Percentiles rank a stretch among this genome's conserved stretches.
These are phyloP conservation scores for Boletus rex-veris DNA, from an alignment of 768 basidiomycete genomes.

Conservation along the genomic window DNA sequence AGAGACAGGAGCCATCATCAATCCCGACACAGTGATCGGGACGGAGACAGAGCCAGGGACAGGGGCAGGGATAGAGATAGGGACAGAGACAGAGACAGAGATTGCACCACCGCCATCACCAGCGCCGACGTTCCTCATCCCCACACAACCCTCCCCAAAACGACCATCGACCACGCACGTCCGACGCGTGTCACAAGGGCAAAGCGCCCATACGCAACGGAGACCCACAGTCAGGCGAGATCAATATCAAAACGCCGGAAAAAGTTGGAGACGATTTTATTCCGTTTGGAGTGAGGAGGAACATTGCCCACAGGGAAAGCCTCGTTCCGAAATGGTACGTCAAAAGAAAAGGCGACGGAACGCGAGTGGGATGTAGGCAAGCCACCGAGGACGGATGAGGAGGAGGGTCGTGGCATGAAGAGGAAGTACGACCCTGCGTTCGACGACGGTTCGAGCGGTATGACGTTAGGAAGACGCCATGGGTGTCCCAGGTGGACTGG, in stretches of 20 bases:
- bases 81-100: not conserved
- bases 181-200: conserved; percentile 11
- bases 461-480: conserved; percentile 57
- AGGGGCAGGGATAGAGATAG: not conserved
- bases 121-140: conserved; percentile 14
- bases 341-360: conserved; percentile 20
- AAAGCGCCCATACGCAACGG: no score
- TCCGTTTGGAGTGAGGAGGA: not conserved
- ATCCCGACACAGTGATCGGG: conserved; percentile 7
- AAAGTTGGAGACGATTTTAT: no score
- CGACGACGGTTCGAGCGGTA: conserved; percentile 50
- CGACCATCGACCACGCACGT: conserved; percentile 17
- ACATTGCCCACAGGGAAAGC: conserved; percentile 9
- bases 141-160: conserved; percentile 13
- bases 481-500: conserved; percentile 72
- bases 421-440: conserved; percentile 44
- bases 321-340: conserved; percentile 15
- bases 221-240: no score
- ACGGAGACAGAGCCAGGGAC: conserved; percentile 1
- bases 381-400: conserved; percentile 18
- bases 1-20: conserved; percentile 6
- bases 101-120: conserved; percentile 1
- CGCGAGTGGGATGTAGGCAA: conserved; percentile 44
- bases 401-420: conserved; percentile 34
- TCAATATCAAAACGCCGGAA: no score